Evolutionary conservation across 306 rosid species (phyloP).

Genomic region (Cicer bijugum): DNA sequence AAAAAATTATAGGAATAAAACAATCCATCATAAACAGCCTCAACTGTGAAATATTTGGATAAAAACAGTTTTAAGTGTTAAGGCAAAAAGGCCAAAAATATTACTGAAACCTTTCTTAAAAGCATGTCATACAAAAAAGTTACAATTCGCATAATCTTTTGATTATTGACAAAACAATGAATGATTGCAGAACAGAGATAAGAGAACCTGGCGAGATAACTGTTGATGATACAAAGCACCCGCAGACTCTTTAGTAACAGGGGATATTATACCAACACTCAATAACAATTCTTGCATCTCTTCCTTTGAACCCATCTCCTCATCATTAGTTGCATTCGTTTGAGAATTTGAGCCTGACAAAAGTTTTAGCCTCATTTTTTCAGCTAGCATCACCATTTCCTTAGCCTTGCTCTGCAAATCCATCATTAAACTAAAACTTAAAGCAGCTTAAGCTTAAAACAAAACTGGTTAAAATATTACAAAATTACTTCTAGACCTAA

Average conservation of each 20-base stretch:
- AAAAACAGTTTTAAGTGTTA: conserved; percentile 31
- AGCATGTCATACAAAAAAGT: not conserved
- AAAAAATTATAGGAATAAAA: conserved; percentile 33
- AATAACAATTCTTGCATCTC: conserved; percentile 95
- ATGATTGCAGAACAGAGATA: conserved; percentile 22
- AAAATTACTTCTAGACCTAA: conserved; percentile 13
- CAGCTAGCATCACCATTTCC: conserved; percentile 99
- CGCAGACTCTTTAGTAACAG: conserved; percentile 97
- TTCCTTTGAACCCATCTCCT: conserved; percentile 92
- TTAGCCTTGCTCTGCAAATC: conserved; percentile 90
- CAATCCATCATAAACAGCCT: not conserved
- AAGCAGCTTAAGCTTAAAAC: conserved; percentile 7
- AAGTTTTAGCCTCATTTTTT: conserved; percentile 92
- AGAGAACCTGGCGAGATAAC: conserved; percentile 85
- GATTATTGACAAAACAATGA: conserved; percentile 5
- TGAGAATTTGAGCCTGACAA: conserved; percentile 77
- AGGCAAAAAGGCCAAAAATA: not conserved
- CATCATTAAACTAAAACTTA: conserved; percentile 39
- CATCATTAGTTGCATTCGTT: conserved; percentile 59
- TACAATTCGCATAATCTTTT: conserved; percentile 23
- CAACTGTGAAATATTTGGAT: conserved; percentile 5
- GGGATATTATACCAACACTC: conserved; percentile 93
- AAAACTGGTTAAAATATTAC: conserved; percentile 2
- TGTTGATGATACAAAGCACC: conserved; percentile 97
- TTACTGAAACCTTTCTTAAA: not conserved